Evolutionary conservation across 164 flowering plant species (phyloP), one percentile per base, ranked within the genome.

Genomic region (Nelumbo lutea): DNA sequence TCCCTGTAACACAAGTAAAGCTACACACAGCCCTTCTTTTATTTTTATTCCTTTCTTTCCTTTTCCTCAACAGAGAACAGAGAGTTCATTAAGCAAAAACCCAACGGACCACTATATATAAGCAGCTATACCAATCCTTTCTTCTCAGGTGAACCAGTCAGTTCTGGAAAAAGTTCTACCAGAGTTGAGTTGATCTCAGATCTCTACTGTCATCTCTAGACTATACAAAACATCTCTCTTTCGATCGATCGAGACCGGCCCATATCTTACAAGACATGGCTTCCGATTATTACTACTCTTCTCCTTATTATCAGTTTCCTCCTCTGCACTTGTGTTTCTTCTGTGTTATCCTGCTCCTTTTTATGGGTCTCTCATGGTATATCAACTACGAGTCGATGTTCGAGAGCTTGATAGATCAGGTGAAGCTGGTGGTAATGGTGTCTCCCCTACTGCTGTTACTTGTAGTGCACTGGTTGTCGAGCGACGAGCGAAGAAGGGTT

Each of bases 351-450:
- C 79, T 90, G 27, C 45, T 87, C 42, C 56, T 72, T 50, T 81
- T 90, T 70, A 40, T 87, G 44, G 68, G 82, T 11, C 55, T 87
- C 45, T 78, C 91, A 42, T 88, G 93, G 91, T 88, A 90, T 79
- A 59, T 78, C 62, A 87, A 80, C 82, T 88, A 86, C 70, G 93
- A 88, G 74, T 73, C 88, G 0, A 70, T 76, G 38, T 47, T 85
- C 27, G 91, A 87, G 59, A 70, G 74, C 67, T 0, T 83, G 53
- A 59, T 82, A 14, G 82, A 79, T 72, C 93, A 88, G 73, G 48
- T 88, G 10, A 94, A 88, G 76, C 75, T 90, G 52, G 44, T 75
- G 43, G 72, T 91, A 66, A 80, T 91, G 77, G 27, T 87, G 15
- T 82, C 83, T 6, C 96, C 98, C 10, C 53, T 93, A 0, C 4